Evolutionary conservation across 1,284 basidiomycete genomes (phyloP).

Genomic region (Moesziomyces globuligerus): DNA sequence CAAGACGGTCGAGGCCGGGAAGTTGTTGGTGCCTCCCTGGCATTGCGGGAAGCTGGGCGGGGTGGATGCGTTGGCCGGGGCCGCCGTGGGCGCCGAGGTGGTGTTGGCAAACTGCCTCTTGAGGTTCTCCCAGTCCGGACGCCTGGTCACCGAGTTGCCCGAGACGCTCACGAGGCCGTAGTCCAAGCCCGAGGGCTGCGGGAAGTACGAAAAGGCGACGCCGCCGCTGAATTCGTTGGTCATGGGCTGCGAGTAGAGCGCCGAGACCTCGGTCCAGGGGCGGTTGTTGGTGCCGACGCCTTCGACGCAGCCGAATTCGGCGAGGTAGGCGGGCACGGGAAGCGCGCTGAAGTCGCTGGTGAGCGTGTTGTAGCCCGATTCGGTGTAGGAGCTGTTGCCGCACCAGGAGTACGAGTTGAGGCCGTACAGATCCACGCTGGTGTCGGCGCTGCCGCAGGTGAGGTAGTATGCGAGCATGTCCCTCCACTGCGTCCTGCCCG

Average conservation of each 20-base stretch:
- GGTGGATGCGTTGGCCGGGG: conserved; percentile 73
- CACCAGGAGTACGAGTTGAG: conserved; percentile 73
- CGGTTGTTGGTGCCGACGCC: conserved; percentile 76
- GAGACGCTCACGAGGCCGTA: conserved; percentile 86
- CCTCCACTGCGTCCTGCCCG: conserved; percentile 60
- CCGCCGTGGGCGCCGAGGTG: conserved; percentile 74
- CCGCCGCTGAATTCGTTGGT: conserved; percentile 85
- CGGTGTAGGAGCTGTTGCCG: conserved; percentile 74
- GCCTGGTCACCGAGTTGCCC: conserved; percentile 74
- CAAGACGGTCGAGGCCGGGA: conserved; percentile 76
- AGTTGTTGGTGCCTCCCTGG: conserved; percentile 73
- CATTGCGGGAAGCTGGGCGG: conserved; percentile 75
- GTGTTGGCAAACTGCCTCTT: conserved; percentile 74
- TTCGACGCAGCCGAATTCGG: conserved; percentile 77
- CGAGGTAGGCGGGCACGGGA: conserved; percentile 86
- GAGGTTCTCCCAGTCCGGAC: conserved; percentile 78
- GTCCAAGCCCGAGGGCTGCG: conserved; percentile 72
- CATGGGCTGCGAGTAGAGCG: conserved; percentile 80
- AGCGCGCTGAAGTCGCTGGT: conserved; percentile 70
- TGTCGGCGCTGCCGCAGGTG: conserved; percentile 78
- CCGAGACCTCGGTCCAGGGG: conserved; percentile 81
- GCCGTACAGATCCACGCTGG: conserved; percentile 84
- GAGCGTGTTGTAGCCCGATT: conserved; percentile 70
- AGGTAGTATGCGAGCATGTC: conserved; percentile 81
- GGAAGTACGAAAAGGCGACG: conserved; percentile 76